Percentiles rank a stretch among this genome's conserved stretches.
Conservation (phyloP, 352 stramenopile genomes). For the Thalassiosira delicatula region DNA sequence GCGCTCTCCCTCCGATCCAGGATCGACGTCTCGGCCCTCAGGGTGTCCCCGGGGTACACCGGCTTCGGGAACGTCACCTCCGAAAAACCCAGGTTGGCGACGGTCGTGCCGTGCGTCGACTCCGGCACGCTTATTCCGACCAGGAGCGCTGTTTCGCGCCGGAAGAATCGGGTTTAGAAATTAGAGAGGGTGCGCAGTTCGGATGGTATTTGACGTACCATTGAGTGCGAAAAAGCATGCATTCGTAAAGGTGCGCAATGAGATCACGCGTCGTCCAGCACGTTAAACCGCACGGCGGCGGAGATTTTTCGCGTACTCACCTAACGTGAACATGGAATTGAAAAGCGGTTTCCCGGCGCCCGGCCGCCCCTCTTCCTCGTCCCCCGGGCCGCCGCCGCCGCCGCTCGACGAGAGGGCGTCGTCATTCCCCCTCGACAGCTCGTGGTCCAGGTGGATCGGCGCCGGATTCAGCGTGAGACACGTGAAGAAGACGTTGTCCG, state of each 20-base stretch:
- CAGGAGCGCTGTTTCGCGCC: too few species aligned
- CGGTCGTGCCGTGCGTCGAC: slow-evolving; percentile 57
- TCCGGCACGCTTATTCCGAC: slow-evolving; percentile 63
- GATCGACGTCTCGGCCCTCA: slow-evolving; percentile 54
- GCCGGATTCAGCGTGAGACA: slow-evolving; percentile 63
- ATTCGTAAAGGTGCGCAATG: too few species aligned
- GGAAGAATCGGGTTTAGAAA: too few species aligned
- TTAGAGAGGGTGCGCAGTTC: too few species aligned
- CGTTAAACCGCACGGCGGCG: too few species aligned
- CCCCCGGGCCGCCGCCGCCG: too few species aligned
- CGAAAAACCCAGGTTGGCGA: slow-evolving; percentile 64
- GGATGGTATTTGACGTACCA: too few species aligned
- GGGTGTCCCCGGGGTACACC: slow-evolving; percentile 63
- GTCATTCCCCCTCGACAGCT: slow-evolving; percentile 52
- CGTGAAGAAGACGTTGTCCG: slow-evolving; percentile 69
- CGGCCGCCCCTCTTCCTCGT: too few species aligned
- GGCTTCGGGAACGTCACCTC: slow-evolving; percentile 62
- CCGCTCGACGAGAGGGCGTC: slow-evolving; percentile 31
- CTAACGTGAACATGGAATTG: slow-evolving; percentile 69
- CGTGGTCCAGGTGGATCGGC: slow-evolving; percentile 64
- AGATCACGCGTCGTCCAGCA: too few species aligned
- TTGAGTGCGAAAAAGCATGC: too few species aligned
- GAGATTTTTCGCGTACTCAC: too few species aligned
- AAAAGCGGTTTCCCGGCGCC: slow-evolving; percentile 58
- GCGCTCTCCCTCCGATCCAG: slow-evolving; percentile 61